These are phyloP conservation scores for Polyporus arcularius DNA, from an alignment of 768 basidiomycete species.

Conservation along the genomic window DNA sequence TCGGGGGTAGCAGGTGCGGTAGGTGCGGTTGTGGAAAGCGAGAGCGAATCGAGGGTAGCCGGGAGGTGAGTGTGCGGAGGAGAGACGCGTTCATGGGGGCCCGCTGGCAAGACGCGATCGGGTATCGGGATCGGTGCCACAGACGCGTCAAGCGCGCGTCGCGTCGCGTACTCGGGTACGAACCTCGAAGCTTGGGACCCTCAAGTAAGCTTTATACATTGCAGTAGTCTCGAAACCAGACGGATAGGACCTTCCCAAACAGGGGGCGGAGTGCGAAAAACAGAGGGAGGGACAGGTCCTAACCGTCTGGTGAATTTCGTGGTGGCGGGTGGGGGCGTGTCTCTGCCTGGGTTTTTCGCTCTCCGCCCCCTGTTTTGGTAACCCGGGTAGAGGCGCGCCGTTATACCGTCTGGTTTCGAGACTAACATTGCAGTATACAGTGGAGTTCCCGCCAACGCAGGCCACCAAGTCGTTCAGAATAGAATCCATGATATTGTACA, in stretches of 20 bases:
- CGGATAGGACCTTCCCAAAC: too few species aligned
- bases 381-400: too few species aligned
- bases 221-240: too few species aligned
- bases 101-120: slow-evolving; percentile 8
- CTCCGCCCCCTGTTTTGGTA: too few species aligned
- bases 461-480: too few species aligned
- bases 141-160: slow-evolving; percentile 15
- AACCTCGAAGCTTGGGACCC: not conserved
- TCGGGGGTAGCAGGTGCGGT: not conserved
- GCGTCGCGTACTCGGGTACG: not conserved
- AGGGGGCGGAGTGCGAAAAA: too few species aligned
- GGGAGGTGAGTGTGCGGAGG: not conserved
- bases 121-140: slow-evolving; percentile 19
- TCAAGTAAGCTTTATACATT: not conserved
- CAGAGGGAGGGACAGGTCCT: too few species aligned
- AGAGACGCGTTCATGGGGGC: not conserved
- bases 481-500: not conserved
- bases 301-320: too few species aligned
- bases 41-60: not conserved
- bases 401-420: too few species aligned
- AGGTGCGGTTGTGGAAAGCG: not conserved
- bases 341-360: too few species aligned
- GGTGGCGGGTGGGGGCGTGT: too few species aligned
- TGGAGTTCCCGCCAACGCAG: too few species aligned
- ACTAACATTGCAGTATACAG: not conserved